Base-by-base conservation (phyloP, 2,329 filamentous ascomycete species). In the Neofusicoccum parvum region DNA sequence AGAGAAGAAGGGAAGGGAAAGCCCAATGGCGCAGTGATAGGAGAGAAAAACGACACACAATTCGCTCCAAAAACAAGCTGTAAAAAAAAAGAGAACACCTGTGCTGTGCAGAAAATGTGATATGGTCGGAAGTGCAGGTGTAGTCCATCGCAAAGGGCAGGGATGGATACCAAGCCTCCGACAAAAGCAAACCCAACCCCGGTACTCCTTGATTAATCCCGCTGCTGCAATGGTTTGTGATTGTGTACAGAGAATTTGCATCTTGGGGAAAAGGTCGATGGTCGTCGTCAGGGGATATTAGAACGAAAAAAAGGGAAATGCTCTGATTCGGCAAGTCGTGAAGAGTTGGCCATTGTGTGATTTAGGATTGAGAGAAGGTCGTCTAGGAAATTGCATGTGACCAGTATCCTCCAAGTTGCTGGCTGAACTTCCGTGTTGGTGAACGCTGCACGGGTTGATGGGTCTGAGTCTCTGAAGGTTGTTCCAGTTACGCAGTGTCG, bases 321-420 rank as follows among this genome's bases (percentile, higher is more conserved):
- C 7, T 45, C 14, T 15, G 43, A 45, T n/a, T 10, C 3, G 37
- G 10, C 37, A 10, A 39, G 37, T 3, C 37, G 37, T 39, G 37
- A 39, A 39, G 37, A 39, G 14, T 15, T 39, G 37, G 37, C 14
- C 11, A 39, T 39, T 39, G 14, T n/a, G n/a, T 45, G 43, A n/a
- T n/a, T 5, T 45, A 45, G 43, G 43, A 45, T 17, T 45, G n/a
- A n/a, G 43, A 17, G n/a, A 45, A 43, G 20, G 9, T 15, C 12
- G 20, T n/a, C 48, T n/a, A 48, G 37, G 56, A 60, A 60, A n/a
- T 39, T 36, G 43, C 32, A 48, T 48, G 27, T 27, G 56, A 49
- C 43, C 32, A 48, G 20, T 39, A 60, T 60, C 56, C 54, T 36
- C 39, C 43, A 10, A 32, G 32, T 17, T 60, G 23, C 17, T 48